Percentiles rank a stretch among this genome's conserved stretches.
Conservation (phyloP, 257 asterid genomes). For the Salvia miltiorrhiza region DNA sequence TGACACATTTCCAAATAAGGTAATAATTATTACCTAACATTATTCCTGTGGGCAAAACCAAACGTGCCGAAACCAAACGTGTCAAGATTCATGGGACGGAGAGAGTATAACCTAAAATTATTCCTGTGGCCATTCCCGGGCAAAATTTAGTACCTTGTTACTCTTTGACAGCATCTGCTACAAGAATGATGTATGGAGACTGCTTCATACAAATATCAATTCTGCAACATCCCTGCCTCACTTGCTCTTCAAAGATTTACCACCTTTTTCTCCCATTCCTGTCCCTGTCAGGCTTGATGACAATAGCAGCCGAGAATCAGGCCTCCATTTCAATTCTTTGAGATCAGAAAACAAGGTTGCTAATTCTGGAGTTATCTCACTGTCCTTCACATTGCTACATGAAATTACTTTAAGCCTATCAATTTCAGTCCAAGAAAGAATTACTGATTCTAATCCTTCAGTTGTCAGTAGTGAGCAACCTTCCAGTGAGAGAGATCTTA, state of each 20-base stretch:
- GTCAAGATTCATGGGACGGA: no score
- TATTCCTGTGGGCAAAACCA: no score
- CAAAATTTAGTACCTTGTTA: background rate
- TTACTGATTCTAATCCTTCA: slow-evolving; percentile 65
- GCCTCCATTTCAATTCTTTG: slow-evolving; percentile 85
- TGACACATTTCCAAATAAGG: no score
- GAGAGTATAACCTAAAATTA: background rate
- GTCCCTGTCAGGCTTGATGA: slow-evolving; percentile 62
- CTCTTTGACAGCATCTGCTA: background rate
- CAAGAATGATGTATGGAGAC: background rate
- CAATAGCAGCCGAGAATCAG: slow-evolving; percentile 63
- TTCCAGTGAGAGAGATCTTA: slow-evolving; percentile 66
- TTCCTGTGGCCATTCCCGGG: background rate
- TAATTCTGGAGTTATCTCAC: slow-evolving; percentile 73
- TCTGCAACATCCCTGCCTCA: slow-evolving; percentile 16
- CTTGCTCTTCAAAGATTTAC: slow-evolving; percentile 57
- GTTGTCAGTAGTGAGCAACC: slow-evolving; percentile 85
- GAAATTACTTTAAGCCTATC: slow-evolving; percentile 68
- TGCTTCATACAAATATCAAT: background rate
- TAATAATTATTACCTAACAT: no score
- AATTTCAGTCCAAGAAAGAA: slow-evolving; percentile 71
- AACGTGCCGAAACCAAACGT: no score
- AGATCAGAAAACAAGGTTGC: slow-evolving; percentile 68
- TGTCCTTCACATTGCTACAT: slow-evolving; percentile 69
- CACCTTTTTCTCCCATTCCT: slow-evolving; percentile 70